phyloP scores from a whole-genome alignment of 768 basidiomycete species.

The Hysterangium stoloniferum region DNA sequence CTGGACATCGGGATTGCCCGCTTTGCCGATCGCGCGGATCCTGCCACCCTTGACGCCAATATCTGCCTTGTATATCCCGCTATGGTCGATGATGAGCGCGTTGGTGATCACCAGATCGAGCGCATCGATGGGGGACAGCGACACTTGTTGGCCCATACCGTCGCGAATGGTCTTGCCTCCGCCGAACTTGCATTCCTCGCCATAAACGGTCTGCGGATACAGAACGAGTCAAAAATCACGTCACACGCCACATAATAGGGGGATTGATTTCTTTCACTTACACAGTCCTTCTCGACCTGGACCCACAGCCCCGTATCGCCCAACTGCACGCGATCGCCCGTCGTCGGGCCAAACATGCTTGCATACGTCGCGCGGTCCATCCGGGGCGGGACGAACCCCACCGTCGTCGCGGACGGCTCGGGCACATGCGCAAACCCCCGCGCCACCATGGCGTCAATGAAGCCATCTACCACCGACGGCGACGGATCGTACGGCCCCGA shows the following conservation, averaged over 20 bases:
- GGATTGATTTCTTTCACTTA: background rate
- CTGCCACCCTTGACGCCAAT: slow-evolving; percentile 81
- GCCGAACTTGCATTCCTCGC: slow-evolving; percentile 97
- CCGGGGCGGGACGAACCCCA: slow-evolving; percentile 39
- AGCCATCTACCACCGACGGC: slow-evolving; percentile 38
- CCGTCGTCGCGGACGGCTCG: slow-evolving; percentile 48
- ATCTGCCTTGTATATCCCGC: slow-evolving; percentile 93
- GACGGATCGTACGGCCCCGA: slow-evolving; percentile 41
- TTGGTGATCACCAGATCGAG: slow-evolving; percentile 95
- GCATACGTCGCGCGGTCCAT: slow-evolving; percentile 71
- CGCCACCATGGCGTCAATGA: slow-evolving; percentile 41
- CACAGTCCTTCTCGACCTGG: slow-evolving; percentile 75
- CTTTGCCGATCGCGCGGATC: slow-evolving; percentile 91
- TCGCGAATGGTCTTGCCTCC: slow-evolving; percentile 93
- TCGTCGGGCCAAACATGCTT: slow-evolving; percentile 93
- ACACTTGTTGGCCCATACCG: slow-evolving; percentile 89
- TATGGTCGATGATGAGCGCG: slow-evolving; percentile 90
- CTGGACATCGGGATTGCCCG: slow-evolving; percentile 95
- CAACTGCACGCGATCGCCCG: slow-evolving; percentile 79
- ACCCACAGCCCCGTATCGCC: slow-evolving; percentile 91
- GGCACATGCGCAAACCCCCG: slow-evolving; percentile 64
- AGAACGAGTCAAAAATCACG: slow-evolving; percentile 3
- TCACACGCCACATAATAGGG: background rate
- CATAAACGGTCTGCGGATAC: slow-evolving; percentile 63
- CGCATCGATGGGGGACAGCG: slow-evolving; percentile 53